Evolutionary conservation across 371 early-diverging fungal species (phyloP), one percentile per base, ranked within the genome.

Genomic region (Nematocida ausubeli): DNA sequence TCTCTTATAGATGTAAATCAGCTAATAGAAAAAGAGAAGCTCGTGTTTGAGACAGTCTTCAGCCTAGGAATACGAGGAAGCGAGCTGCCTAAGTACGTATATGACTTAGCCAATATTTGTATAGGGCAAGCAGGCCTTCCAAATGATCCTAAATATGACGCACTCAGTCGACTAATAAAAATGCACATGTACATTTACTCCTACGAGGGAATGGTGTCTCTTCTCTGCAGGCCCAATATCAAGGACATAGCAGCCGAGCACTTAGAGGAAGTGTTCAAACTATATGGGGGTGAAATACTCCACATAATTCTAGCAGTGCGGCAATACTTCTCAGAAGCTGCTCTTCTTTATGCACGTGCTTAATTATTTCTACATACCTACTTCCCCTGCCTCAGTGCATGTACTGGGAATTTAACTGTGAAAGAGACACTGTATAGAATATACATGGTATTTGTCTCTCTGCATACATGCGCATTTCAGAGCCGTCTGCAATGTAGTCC

Each of bases 1-100:
- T 30, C 35, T 2, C 60, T 60, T 6, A 60, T 60, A 9, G 60
- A 60, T 19, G 7, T 35, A 28, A 24, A 60, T 16, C 7, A 7
- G 24, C 19, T 60, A 12, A 14, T 16, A 37, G 60, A 7, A 19
- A 37, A 7, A 16, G 60, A 60, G 37, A 24, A 32, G 14, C 12
- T 12, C 14, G 14, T 60, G 6, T 39, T 32, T 28, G 35, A 60
- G 24, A 37, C 7, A 24, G 24, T 60, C 12, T 5, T 34, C 16
- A 12, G 14, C 19, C 60, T 60, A 22, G 60, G 60, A 35, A 35
- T 60, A 14, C 30, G 60, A 24, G 60, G 60, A 39, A 60, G 60
- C 35, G 60, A 60, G 7, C 60, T 60, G 3, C 60, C 60, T 12
- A 60, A 35, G 39, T 60, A 39, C 35, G 37, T 60, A 1, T n/a